phyloP scores from a whole-genome alignment of 2,329 filamentous ascomycete genomes.

The Acarospora socialis region DNA sequence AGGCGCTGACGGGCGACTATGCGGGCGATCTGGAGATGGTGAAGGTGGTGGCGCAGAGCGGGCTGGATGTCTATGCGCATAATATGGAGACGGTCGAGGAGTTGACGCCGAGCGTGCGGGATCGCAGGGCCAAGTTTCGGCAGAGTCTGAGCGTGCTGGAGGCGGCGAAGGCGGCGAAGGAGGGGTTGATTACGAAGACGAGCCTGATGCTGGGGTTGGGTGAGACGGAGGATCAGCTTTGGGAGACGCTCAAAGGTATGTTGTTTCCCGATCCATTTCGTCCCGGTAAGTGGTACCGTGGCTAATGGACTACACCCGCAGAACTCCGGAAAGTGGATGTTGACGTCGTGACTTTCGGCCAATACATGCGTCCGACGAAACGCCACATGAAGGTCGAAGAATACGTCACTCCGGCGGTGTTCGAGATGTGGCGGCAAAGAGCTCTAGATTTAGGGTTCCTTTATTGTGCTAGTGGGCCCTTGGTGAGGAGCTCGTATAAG shows the following conservation, averaged over 20 bases:
- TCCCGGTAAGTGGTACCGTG: neutral
- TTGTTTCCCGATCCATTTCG: constrained; percentile 3
- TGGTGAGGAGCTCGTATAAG: constrained; percentile 94
- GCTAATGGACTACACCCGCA: constrained; percentile 16
- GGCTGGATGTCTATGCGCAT: constrained; percentile 91
- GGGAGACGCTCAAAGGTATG: constrained; percentile 57
- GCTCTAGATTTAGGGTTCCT: constrained; percentile 92
- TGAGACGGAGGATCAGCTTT: constrained; percentile 77
- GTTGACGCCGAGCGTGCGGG: constrained; percentile 77
- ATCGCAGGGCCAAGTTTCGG: constrained; percentile 76
- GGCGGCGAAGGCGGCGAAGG: constrained; percentile 63
- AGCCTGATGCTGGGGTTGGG: constrained; percentile 93
- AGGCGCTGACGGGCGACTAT: constrained; percentile 80
- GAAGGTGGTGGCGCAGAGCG: constrained; percentile 65
- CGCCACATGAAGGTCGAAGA: constrained; percentile 93
- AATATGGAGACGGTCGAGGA: constrained; percentile 93
- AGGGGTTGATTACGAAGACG: constrained; percentile 89
- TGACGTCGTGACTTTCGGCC: constrained; percentile 96
- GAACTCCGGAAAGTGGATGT: constrained; percentile 69
- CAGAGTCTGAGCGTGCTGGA: constrained; percentile 70
- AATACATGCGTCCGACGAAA: constrained; percentile 99
- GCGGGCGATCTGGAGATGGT: constrained; percentile 78
- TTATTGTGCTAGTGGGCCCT: constrained; percentile 84
- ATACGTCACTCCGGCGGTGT: constrained; percentile 81
- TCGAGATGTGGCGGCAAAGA: constrained; percentile 80